These are phyloP conservation scores for Ogataea naganishii DNA, from an alignment of 805 yeast species.

Conservation along the genomic window DNA sequence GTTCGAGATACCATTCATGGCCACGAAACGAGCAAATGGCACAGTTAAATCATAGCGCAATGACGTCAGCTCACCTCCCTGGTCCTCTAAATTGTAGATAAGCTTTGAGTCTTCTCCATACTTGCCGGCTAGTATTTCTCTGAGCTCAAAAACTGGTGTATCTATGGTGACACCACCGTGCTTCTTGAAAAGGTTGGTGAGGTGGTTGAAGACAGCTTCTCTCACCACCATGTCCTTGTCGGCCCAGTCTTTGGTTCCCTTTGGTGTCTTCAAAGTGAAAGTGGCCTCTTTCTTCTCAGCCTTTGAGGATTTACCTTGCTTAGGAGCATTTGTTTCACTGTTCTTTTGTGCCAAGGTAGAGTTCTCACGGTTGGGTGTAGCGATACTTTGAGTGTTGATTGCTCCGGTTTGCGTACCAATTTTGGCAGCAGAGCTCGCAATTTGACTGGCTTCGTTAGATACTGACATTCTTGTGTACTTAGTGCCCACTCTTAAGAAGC, in stretches of 20 bases:
- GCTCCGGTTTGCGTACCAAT: too few species aligned
- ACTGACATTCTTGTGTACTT: too few species aligned
- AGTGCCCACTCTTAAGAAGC: too few species aligned
- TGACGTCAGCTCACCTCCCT: constrained; percentile 96
- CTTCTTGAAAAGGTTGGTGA: constrained; percentile 72
- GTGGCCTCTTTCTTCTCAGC: constrained; percentile 39
- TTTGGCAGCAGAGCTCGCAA: too few species aligned
- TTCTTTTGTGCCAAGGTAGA: too few species aligned
- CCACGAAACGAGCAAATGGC: constrained; percentile 96
- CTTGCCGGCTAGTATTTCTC: constrained; percentile 93
- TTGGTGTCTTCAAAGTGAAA: constrained; percentile 86
- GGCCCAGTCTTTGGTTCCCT: constrained; percentile 98
- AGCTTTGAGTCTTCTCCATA: constrained; percentile 98
- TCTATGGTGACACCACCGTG: constrained; percentile 99
- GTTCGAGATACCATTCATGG: constrained; percentile 83
- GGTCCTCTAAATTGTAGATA: constrained; percentile 93
- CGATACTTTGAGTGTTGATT: too few species aligned
- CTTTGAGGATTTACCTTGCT: constrained; percentile 11
- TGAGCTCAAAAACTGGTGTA: constrained; percentile 94
- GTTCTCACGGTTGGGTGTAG: too few species aligned
- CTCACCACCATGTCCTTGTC: constrained; percentile 96
- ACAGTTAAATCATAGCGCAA: constrained; percentile 95
- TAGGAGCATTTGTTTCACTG: too few species aligned
- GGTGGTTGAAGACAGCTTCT: constrained; percentile 71
- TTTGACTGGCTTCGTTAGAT: too few species aligned